Percentiles rank a stretch among this genome's conserved stretches.
Conservation (phyloP, 495 filamentous ascomycete species). For the Penicillium angulare region DNA sequence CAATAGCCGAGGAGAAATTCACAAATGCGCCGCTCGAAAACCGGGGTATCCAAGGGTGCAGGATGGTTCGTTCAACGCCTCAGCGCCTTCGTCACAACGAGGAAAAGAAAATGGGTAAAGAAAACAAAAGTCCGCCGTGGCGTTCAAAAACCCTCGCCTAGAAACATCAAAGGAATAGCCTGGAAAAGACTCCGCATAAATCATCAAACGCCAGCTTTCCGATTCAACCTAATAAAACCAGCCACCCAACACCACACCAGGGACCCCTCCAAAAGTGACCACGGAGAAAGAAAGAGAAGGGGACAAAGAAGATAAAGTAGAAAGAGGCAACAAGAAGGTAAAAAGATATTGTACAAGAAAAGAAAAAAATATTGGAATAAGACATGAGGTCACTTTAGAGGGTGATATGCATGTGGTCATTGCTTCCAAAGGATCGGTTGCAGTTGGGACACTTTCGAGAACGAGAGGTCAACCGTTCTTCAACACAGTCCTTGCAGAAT, state of each 20-base stretch:
- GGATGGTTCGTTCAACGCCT: conserved; percentile 10
- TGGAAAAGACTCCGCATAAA: conserved; percentile 12
- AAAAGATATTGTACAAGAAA: conserved; percentile 42
- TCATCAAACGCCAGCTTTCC: conserved; percentile 41
- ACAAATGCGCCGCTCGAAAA: conserved; percentile 15
- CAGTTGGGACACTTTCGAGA: conserved; percentile 95
- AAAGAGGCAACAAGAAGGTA: conserved; percentile 11
- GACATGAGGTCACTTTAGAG: conserved; percentile 34
- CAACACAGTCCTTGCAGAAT: conserved; percentile 87
- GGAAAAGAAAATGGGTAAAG: conserved; percentile 15
- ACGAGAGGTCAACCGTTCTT: conserved; percentile 79
- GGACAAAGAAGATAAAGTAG: conserved; percentile 12
- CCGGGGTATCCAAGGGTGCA: conserved; percentile 35
- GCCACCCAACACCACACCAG: conserved; percentile 44
- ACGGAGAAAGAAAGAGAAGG: conserved; percentile 17
- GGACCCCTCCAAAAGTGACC: conserved; percentile 35
- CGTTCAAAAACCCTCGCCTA: conserved; percentile 18
- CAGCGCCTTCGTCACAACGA: conserved; percentile 11
- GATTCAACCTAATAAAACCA: conserved; percentile 38
- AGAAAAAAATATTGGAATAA: conserved; percentile 16
- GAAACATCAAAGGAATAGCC: conserved; percentile 14
- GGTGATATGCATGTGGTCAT: conserved; percentile 73
- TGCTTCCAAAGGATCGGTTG: conserved; percentile 82
- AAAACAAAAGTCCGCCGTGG: conserved; percentile 18
- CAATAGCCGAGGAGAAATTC: conserved; percentile 12